Base-by-base conservation (phyloP, 352 stramenopile species). In the Phytopythium mirpurense region DNA sequence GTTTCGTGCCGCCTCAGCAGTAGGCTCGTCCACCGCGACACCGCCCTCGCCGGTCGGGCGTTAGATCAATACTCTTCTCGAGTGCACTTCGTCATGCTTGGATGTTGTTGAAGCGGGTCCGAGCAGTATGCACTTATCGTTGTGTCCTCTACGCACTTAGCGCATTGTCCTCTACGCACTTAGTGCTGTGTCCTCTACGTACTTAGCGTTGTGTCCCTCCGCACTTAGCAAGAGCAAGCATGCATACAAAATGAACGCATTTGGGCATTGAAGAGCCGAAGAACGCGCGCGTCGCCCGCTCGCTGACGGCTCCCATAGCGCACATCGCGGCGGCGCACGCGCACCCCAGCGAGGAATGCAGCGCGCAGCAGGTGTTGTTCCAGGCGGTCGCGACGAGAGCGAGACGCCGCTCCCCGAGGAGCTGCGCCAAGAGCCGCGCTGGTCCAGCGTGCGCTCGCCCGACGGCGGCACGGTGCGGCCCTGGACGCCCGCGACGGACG, bases 381-480 rank as follows among this genome's bases (percentile, higher is more conserved):
- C 10, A 4, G 21, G 21, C 36, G 36, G 18, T 5, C 36, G 36
- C 18, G 16, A n/a, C 23, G 41, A 32, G 23, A 23, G 41, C 4
- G 41, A 34, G 41, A 47, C 21, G 35, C 35, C 34, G 31, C 40
- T 62, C 12, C 74, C 73, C 1, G 69, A 75, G 26, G 77, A 88
- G 65, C 75, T 90, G 15, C 70, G 63, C 6, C 63, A 59, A 27
- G 80, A 90, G 58, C 71, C 74, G 52, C 80, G 80, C 49, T 90
- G 80, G 80, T 85, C 75, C 37, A 78, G 70, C 48, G 78, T 88
- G 29, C 62, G 70, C 42, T 74, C 72, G 32, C 52, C 55, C 19
- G 57, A 57, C 24, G 59, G 60, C 0, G 62, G 71, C 23, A 56
- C 58, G 6, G 49, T 55, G 45, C 53, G 58, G n/a, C 31, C 50